Percentiles rank a stretch among this genome's conserved stretches.
These are phyloP conservation scores for Ampelocalamus luodianensis DNA, from an alignment of 176 grass and related monocot species.

Conservation along the genomic window DNA sequence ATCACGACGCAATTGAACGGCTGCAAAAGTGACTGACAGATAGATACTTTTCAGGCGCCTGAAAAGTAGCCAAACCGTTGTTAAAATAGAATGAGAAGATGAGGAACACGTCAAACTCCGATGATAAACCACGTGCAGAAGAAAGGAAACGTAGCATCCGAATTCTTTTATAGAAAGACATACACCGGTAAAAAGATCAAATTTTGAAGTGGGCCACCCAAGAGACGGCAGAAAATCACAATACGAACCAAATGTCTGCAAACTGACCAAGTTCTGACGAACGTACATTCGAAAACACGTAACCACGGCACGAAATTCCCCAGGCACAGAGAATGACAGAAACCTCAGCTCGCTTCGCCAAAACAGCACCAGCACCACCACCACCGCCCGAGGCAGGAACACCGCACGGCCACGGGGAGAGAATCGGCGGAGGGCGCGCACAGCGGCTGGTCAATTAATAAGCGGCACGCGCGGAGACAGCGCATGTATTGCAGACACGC, in stretches of 20 bases:
- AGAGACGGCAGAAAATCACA: too few species aligned
- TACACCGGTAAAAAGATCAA: background rate
- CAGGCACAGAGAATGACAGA: background rate
- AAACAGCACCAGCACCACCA: background rate
- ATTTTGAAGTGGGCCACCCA: background rate
- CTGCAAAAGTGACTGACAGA: too few species aligned
- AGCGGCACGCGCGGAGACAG: background rate
- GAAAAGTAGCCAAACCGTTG: too few species aligned
- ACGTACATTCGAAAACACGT: too few species aligned
- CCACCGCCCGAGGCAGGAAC: background rate
- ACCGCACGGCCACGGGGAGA: background rate
- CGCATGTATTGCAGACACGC: slow-evolving; percentile 14
- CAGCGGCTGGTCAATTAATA: background rate
- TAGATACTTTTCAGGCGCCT: too few species aligned
- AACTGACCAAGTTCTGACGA: background rate
- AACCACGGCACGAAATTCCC: too few species aligned
- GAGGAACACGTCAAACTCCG: background rate
- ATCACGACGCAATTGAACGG: too few species aligned
- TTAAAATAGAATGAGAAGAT: background rate
- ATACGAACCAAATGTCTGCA: too few species aligned
- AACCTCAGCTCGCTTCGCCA: background rate
- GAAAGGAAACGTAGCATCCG: background rate
- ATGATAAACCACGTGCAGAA: background rate
- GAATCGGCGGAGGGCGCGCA: background rate
- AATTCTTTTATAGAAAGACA: background rate